These are phyloP conservation scores for Ehretia macrophylla DNA, from an alignment of 257 asterid genomes.

Conservation along the genomic window DNA sequence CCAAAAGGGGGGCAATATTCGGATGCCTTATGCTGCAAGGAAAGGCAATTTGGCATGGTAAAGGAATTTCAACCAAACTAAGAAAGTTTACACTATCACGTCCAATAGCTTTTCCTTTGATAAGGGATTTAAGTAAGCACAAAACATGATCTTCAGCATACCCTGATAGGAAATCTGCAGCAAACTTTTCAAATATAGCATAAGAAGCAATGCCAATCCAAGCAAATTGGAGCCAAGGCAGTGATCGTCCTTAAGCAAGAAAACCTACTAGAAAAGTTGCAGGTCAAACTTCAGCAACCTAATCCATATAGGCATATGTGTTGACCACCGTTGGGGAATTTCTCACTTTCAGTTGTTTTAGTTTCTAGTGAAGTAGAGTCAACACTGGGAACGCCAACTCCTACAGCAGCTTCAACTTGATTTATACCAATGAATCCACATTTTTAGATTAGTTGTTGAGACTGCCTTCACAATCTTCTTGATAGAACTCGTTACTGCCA, in stretches of 20 bases:
- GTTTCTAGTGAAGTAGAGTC: slow-evolving; percentile 42
- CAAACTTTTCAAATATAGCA: slow-evolving; percentile 52
- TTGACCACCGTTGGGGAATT: slow-evolving; percentile 45
- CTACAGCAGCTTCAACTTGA: slow-evolving; percentile 49
- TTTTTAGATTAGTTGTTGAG: slow-evolving; percentile 18
- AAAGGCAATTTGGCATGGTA: slow-evolving; percentile 46
- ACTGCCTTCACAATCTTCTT: slow-evolving; percentile 31
- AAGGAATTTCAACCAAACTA: slow-evolving; percentile 69
- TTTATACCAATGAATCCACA: slow-evolving; percentile 9
- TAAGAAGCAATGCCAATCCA: slow-evolving; percentile 48
- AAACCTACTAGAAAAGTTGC: slow-evolving; percentile 53
- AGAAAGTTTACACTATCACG: slow-evolving; percentile 62
- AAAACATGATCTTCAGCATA: slow-evolving; percentile 64
- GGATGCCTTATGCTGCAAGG: slow-evolving; percentile 98
- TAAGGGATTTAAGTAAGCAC: slow-evolving; percentile 48
- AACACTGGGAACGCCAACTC: slow-evolving; percentile 48
- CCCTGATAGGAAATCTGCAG: slow-evolving; percentile 59
- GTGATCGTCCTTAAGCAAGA: slow-evolving; percentile 80
- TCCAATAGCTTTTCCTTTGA: slow-evolving; percentile 64
- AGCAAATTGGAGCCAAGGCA: slow-evolving; percentile 72
- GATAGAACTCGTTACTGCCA: slow-evolving; percentile 61
- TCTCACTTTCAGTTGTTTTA: slow-evolving; percentile 40
- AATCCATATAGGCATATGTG: slow-evolving; percentile 29
- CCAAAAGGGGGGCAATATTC: slow-evolving; percentile 71
- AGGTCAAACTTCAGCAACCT: slow-evolving; percentile 43